Evolutionary conservation across 1,284 basidiomycete genomes (phyloP), one percentile per base, ranked within the genome.

Genomic region (Cutaneotrichosporon cyanovorans): DNA sequence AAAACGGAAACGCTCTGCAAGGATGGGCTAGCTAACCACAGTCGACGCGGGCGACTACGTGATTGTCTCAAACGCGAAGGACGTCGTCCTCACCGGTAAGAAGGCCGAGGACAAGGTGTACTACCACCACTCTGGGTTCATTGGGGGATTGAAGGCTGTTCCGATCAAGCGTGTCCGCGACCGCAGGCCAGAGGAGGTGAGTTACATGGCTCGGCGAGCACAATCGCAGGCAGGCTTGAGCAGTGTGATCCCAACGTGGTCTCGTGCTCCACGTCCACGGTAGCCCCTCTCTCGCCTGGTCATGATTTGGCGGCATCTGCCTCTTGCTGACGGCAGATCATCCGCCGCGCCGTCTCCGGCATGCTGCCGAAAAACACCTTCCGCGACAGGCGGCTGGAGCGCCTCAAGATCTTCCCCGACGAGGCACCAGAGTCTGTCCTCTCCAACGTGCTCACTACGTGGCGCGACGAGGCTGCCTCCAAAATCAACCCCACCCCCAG

Each of bases 31-130:
- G 21, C 43, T 45, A 18, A 45, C 43, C 10, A 0, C 51, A 92
- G 91, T 84, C 55, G 91, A 95, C 70, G 89, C 88, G 46, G 92
- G 95, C 25, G 95, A 98, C 80, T 98, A 97, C 71, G 91, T 98
- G 25, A 81, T 97, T 19, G 90, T 99, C 9, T 95, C 90, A 18
- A 87, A 98, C 66, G 87, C 90, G 3, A 76, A 80, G 47, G 79
- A 84, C 22, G 78, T 98, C 48, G 81, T 83, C 60, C 85, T 97
- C 36, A 90, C 93, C 0, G 95, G 95, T 20, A 80, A 81, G 60
- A 98, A 97, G 73, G 79, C 80, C 9, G 79, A 87, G 49, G 89
- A 97, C 65, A 78, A 91, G 58, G 68, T 93, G 10, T 98, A 91
- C 74, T 76, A 86, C 43, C 84, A 85, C 60, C 91, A 98, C 67